A percentile compares a stretch with the other conserved stretches of the same genome.
Evolutionary conservation across 2,329 filamentous ascomycete genomes (phyloP).

Genomic region (Podosphaera aphanis): DNA sequence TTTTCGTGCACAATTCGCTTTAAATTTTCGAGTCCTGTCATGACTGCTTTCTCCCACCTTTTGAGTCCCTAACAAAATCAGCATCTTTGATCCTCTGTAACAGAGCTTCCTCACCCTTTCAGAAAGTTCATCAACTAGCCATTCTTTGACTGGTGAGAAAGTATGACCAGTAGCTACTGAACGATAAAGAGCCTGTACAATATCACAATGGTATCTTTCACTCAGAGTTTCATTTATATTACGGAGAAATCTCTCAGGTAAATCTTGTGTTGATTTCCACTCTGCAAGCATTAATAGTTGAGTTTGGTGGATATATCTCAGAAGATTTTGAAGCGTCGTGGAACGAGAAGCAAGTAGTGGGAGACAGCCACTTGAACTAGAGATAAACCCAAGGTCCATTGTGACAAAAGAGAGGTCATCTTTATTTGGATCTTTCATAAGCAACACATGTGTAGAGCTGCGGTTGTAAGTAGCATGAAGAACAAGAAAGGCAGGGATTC

Average conservation of each 20-base stretch:
- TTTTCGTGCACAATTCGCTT: constrained; percentile 65
- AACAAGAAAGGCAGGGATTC: constrained; percentile 17
- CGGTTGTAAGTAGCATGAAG: constrained; percentile 49
- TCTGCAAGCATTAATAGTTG: constrained; percentile 59
- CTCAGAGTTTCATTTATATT: constrained; percentile 55
- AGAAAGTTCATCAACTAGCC: constrained; percentile 63
- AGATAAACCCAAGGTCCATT: constrained; percentile 65
- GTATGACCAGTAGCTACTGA: constrained; percentile 67
- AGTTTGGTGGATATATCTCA: constrained; percentile 65
- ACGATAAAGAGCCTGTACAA: constrained; percentile 62
- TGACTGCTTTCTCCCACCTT: constrained; percentile 77
- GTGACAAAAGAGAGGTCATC: constrained; percentile 38
- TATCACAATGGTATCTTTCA: constrained; percentile 36
- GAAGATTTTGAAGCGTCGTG: constrained; percentile 64
- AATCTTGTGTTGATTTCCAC: constrained; percentile 60
- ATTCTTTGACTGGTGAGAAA: constrained; percentile 53
- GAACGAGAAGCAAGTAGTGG: constrained; percentile 69
- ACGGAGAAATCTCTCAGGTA: constrained; percentile 55
- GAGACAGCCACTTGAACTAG: constrained; percentile 54
- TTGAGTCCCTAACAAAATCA: constrained; percentile 47
- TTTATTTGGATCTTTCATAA: constrained; percentile 27
- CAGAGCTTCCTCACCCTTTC: constrained; percentile 33
- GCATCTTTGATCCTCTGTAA: not conserved
- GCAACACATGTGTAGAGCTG: constrained; percentile 51
- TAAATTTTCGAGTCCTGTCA: constrained; percentile 53